Evolutionary conservation across 1,284 basidiomycete genomes (phyloP).

Genomic region (Vanrija humicola): DNA sequence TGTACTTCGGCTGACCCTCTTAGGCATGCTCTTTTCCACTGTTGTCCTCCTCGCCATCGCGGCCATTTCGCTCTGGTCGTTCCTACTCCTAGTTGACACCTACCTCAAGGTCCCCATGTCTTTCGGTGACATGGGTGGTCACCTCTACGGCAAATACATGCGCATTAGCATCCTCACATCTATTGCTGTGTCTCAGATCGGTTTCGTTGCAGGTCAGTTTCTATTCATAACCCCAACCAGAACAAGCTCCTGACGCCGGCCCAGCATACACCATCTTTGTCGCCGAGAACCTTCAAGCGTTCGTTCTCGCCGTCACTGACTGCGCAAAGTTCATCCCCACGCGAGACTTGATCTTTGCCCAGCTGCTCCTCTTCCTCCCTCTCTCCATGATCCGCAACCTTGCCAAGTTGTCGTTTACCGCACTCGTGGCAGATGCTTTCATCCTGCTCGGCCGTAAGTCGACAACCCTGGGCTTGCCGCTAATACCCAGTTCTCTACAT

Average conservation of each 20-base stretch:
- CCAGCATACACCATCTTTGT: slow-evolving; percentile 92
- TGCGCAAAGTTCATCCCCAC: slow-evolving; percentile 69
- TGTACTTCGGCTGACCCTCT: background rate
- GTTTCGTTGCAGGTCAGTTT: slow-evolving; percentile 44
- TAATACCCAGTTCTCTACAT: slow-evolving; percentile 65
- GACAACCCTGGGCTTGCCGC: background rate
- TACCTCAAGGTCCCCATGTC: slow-evolving; percentile 86
- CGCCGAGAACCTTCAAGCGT: slow-evolving; percentile 84
- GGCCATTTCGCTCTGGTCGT: slow-evolving; percentile 84
- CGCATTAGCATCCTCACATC: slow-evolving; percentile 81
- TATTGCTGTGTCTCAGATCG: slow-evolving; percentile 85
- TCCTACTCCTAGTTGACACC: slow-evolving; percentile 84
- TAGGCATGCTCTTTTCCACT: slow-evolving; percentile 78
- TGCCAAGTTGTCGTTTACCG: slow-evolving; percentile 87
- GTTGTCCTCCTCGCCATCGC: slow-evolving; percentile 78
- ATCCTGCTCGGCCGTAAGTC: slow-evolving; percentile 72
- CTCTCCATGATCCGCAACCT: slow-evolving; percentile 81
- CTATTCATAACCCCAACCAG: background rate
- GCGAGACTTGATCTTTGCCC: slow-evolving; percentile 74
- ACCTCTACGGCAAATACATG: slow-evolving; percentile 89
- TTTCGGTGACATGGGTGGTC: slow-evolving; percentile 95
- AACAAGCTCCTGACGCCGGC: too few relatives aligned
- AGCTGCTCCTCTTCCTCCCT: slow-evolving; percentile 82
- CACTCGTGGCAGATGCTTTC: slow-evolving; percentile 90
- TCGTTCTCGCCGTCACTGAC: slow-evolving; percentile 77